Conservation (phyloP, 1,284 basidiomycete genomes). For the Tylopilus sp. region DNA sequence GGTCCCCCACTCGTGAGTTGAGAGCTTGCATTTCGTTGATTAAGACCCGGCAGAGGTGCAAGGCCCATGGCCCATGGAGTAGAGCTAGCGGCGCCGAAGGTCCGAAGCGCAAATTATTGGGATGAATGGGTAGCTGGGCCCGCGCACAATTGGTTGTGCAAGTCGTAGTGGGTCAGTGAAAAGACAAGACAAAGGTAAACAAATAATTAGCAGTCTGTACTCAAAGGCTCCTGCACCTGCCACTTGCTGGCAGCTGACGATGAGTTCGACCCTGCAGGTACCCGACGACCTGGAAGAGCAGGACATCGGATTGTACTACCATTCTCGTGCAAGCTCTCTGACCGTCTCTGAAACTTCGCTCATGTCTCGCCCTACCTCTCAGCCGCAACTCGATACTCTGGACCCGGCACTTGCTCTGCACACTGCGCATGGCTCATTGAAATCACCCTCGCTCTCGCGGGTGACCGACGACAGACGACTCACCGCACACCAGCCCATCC, state of each 20-base stretch:
- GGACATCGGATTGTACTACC: conserved; percentile 30
- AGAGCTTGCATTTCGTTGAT: too few species aligned
- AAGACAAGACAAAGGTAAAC: too few species aligned
- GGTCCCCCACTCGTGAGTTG: too few species aligned
- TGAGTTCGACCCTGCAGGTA: conserved; percentile 12
- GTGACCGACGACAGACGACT: conserved; percentile 17
- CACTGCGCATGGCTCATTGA: conserved; percentile 12
- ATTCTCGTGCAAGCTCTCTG: conserved; percentile 26
- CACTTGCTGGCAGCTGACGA: conserved; percentile 2
- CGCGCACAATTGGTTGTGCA: too few species aligned
- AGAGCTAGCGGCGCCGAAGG: too few species aligned
- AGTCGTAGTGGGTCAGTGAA: too few species aligned
- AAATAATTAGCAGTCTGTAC: too few species aligned
- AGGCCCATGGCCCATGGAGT: too few species aligned
- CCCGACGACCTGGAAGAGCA: conserved; percentile 26
- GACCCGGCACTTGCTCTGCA: not conserved
- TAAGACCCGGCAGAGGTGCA: too few species aligned
- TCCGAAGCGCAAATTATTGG: too few species aligned
- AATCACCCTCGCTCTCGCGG: conserved; percentile 27
- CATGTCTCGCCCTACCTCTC: conserved; percentile 20
- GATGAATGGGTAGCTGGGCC: too few species aligned
- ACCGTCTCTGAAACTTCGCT: conserved; percentile 23
- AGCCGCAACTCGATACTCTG: conserved; percentile 2
- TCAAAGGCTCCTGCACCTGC: too few species aligned
- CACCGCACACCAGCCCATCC: conserved; percentile 12